Evolutionary conservation across 176 grass and related monocot genomes (phyloP).

Genomic region (Stipa capillata): DNA sequence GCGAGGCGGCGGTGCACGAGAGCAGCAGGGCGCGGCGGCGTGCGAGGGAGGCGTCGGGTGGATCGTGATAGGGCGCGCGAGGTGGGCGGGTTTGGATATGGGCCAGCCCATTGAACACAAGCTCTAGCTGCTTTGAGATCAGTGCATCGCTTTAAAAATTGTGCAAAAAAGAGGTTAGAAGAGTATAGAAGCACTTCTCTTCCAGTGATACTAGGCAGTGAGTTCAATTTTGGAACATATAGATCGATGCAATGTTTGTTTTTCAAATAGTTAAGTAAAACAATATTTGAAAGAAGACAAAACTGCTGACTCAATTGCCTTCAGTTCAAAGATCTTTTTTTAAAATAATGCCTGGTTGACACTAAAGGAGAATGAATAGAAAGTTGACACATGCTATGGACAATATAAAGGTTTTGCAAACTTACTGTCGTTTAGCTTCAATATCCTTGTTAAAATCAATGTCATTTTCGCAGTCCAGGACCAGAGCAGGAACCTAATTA

Average conservation of each 20-base stretch:
- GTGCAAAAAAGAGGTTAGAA: no score
- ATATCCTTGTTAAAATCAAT: conserved; percentile 84
- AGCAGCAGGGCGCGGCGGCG: no score
- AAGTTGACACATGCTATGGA: neutral
- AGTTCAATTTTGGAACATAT: neutral
- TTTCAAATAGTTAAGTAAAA: neutral
- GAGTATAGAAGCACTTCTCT: no score
- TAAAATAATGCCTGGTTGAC: neutral
- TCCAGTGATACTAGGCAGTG: neutral
- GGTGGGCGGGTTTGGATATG: no score
- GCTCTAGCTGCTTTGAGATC: no score
- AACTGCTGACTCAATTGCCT: neutral
- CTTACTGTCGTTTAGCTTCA: conserved; percentile 80
- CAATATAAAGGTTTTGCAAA: conserved; percentile 3
- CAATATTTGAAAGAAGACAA: neutral
- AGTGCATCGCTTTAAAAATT: no score
- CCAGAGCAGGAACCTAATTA: conserved; percentile 69
- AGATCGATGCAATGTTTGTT: neutral
- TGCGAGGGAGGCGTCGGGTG: no score
- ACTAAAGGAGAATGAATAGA: neutral
- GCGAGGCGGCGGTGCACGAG: no score
- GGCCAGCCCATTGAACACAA: no score
- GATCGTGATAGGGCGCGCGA: no score
- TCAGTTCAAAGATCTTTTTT: neutral
- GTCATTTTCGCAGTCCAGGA: conserved; percentile 78